These are phyloP conservation scores for Tricholoma matsutake DNA, from an alignment of 768 basidiomycete species.

Conservation along the genomic window DNA sequence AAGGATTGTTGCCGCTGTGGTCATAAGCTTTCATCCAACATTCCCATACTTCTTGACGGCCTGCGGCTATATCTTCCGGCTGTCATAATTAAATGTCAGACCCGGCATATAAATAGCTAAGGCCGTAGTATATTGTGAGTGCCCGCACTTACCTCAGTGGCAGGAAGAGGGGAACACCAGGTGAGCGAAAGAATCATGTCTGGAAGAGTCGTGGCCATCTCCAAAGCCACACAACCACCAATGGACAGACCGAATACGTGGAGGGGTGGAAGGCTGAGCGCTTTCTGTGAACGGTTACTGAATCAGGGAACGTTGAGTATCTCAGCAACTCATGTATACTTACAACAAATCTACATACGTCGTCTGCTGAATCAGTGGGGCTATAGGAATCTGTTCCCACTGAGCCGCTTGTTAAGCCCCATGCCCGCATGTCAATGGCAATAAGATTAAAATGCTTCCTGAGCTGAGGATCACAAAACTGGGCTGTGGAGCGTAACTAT, in stretches of 20 bases:
- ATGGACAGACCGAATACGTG: slow-evolving; percentile 27
- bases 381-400: slow-evolving; percentile 15
- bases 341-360: slow-evolving; percentile 26
- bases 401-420: slow-evolving; percentile 22
- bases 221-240: slow-evolving; percentile 23
- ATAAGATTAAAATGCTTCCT: slow-evolving; percentile 27
- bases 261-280: slow-evolving; percentile 23
- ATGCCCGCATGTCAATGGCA: slow-evolving; percentile 23
- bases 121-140: not conserved
- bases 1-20: slow-evolving; percentile 11
- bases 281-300: slow-evolving; percentile 16
- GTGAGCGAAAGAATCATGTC: slow-evolving; percentile 22
- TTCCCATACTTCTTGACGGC: slow-evolving; percentile 16
- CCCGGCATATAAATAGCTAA: not conserved
- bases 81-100: not conserved
- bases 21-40: slow-evolving; percentile 20
- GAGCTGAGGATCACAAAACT: slow-evolving; percentile 24
- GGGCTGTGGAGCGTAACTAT: slow-evolving; percentile 11
- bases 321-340: slow-evolving; percentile 5
- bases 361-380: slow-evolving; percentile 24
- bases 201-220: slow-evolving; percentile 21
- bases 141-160: slow-evolving; percentile 22
- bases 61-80: slow-evolving; percentile 19
- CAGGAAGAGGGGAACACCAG: slow-evolving; percentile 22
- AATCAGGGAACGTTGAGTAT: not conserved